Conservation (phyloP, 2,329 filamentous ascomycete genomes). For the Scedosporium aurantiacum region DNA sequence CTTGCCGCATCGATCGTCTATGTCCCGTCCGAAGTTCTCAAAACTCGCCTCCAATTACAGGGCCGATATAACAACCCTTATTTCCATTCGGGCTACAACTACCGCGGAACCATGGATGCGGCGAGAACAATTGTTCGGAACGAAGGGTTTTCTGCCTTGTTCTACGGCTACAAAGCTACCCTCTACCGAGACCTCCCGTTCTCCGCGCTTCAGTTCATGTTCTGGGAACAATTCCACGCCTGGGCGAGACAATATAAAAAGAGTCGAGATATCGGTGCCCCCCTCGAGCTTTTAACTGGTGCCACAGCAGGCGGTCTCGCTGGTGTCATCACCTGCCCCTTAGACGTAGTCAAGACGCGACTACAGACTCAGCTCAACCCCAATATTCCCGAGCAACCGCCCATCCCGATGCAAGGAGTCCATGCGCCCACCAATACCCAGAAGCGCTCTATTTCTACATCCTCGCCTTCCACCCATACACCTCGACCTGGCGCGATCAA, state of each 20-base stretch:
- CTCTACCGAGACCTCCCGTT: constrained; percentile 91
- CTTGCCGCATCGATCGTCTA: constrained; percentile 86
- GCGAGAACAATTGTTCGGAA: constrained; percentile 70
- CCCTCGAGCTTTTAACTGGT: constrained; percentile 79
- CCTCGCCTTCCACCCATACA: constrained; percentile 74
- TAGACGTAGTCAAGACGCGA: constrained; percentile 95
- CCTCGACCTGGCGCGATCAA: constrained; percentile 67
- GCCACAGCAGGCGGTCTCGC: constrained; percentile 85
- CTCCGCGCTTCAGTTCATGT: constrained; percentile 92
- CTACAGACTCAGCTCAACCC: constrained; percentile 76
- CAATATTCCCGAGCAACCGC: constrained; percentile 18
- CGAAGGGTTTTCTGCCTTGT: constrained; percentile 78
- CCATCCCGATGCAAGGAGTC: not conserved
- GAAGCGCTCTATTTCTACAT: constrained; percentile 74
- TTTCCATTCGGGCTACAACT: constrained; percentile 94
- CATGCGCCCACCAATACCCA: constrained; percentile 27
- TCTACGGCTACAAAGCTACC: constrained; percentile 95
- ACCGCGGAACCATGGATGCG: constrained; percentile 74
- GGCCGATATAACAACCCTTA: constrained; percentile 90
- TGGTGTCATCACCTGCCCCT: constrained; percentile 85
- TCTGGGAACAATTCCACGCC: constrained; percentile 88
- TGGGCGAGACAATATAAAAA: constrained; percentile 71
- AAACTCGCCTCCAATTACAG: constrained; percentile 92
- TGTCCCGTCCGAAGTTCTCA: constrained; percentile 93
- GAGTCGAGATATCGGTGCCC: constrained; percentile 72